These are phyloP conservation scores for Chlamydomonas schloesseri DNA, from an alignment of 139 green algal species.

Conservation along the genomic window DNA sequence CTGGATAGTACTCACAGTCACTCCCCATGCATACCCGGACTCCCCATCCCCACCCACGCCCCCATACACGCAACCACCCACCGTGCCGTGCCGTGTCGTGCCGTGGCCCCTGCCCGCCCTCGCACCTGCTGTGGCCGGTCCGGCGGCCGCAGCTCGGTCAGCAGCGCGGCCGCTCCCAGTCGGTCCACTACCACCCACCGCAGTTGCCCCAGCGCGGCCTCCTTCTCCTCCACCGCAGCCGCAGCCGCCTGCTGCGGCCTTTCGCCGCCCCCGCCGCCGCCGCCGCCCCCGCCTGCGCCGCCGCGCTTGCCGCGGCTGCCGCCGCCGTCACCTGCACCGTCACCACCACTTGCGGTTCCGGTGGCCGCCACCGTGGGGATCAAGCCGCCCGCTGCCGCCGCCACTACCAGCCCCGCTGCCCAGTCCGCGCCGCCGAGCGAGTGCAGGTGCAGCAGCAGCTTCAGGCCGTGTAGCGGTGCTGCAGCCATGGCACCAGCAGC, in stretches of 20 bases:
- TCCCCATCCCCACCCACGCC: too few relatives aligned
- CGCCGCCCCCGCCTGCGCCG: neutral
- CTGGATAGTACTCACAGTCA: neutral
- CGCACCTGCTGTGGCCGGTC: too few relatives aligned
- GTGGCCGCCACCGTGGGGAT: neutral
- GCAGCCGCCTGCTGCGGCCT: neutral
- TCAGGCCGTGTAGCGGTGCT: conserved; percentile 15
- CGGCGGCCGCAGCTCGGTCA: too few relatives aligned
- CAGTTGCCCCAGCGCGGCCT: too few relatives aligned
- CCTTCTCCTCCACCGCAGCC: too few relatives aligned
- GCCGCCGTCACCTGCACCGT: neutral
- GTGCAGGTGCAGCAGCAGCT: conserved; percentile 3
- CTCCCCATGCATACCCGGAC: neutral
- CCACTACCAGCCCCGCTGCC: neutral
- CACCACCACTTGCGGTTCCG: neutral
- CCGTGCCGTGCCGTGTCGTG: too few relatives aligned
- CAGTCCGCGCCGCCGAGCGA: neutral
- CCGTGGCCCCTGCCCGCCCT: too few relatives aligned
- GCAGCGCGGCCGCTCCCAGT: too few relatives aligned
- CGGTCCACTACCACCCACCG: too few relatives aligned
- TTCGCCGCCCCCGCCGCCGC: neutral
- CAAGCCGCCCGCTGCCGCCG: neutral
- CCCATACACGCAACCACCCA: too few relatives aligned
- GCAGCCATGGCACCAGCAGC: too few relatives aligned
- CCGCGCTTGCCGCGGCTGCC: neutral